Conservation (phyloP, 1,284 basidiomycete species). For the Rhodotorula sp. region DNA sequence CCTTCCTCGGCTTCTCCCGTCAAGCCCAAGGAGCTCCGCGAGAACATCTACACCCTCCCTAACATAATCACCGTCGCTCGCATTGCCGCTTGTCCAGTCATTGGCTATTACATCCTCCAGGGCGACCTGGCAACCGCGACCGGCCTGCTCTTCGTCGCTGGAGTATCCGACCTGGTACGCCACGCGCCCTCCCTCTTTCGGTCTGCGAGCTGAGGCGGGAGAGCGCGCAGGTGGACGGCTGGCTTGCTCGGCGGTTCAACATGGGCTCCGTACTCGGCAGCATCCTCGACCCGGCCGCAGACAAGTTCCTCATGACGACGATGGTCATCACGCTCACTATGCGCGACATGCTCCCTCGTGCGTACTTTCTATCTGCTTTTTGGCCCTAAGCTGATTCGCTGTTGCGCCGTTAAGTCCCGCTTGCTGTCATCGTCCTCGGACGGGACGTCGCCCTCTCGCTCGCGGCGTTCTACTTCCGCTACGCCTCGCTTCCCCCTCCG, state of each 20-base stretch:
- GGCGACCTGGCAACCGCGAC: conserved; percentile 79
- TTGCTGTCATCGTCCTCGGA: conserved; percentile 84
- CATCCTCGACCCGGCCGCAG: conserved; percentile 94
- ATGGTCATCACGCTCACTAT: conserved; percentile 82
- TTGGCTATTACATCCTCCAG: conserved; percentile 89
- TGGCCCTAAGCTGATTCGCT: neutral
- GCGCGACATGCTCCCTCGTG: conserved; percentile 82
- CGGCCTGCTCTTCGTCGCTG: conserved; percentile 80
- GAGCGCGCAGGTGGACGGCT: conserved; percentile 77
- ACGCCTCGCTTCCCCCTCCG: conserved; percentile 80
- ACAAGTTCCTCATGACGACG: conserved; percentile 95
- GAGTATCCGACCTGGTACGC: conserved; percentile 83
- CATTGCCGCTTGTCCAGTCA: conserved; percentile 80
- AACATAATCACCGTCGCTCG: conserved; percentile 86
- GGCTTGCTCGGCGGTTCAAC: conserved; percentile 78
- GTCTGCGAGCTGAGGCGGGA: neutral
- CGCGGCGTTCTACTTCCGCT: conserved; percentile 92
- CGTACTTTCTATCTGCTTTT: conserved; percentile 25
- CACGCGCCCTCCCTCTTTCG: neutral
- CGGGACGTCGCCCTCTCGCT: conserved; percentile 83
- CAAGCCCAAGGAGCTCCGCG: conserved; percentile 55
- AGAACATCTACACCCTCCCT: conserved; percentile 94
- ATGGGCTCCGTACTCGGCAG: conserved; percentile 87
- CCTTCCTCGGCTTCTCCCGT: neutral
- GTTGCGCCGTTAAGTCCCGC: conserved; percentile 61